Evolutionary conservation across 495 filamentous ascomycete genomes (phyloP).

Genomic region (Aspergillus cavernicola): DNA sequence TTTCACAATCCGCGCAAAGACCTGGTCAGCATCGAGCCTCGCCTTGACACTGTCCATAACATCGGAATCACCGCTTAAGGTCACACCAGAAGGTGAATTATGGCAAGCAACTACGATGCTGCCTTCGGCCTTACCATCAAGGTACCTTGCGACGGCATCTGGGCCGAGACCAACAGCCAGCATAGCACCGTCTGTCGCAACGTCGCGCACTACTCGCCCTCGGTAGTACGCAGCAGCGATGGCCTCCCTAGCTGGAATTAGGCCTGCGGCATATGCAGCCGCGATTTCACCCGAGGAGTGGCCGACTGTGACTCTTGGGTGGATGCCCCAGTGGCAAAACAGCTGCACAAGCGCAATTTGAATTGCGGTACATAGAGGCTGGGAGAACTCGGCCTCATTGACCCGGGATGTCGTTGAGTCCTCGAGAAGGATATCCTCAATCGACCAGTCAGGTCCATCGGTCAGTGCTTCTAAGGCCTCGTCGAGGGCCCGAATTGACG

Average conservation of each 20-base stretch:
- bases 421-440: constrained; percentile 38
- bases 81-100: constrained; percentile 32
- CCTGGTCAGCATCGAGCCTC: background rate
- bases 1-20: background rate
- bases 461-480: background rate
- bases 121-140: too few species aligned
- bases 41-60: constrained; percentile 15
- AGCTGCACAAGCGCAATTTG: constrained; percentile 39
- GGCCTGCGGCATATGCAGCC: constrained; percentile 36
- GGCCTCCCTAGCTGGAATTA: constrained; percentile 33
- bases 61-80: constrained; percentile 33
- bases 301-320: constrained; percentile 37
- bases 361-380: constrained; percentile 41
- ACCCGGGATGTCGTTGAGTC: constrained; percentile 32
- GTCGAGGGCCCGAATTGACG: background rate
- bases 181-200: constrained; percentile 42
- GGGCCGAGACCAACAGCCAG: constrained; percentile 42
- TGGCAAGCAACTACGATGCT: constrained; percentile 24
- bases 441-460: constrained; percentile 35
- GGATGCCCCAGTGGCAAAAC: constrained; percentile 38
- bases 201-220: constrained; percentile 28
- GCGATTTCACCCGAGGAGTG: constrained; percentile 44
- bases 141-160: too few species aligned
- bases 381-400: constrained; percentile 22
- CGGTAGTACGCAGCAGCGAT: constrained; percentile 50